Conservation (phyloP, 2,329 filamentous ascomycete species). For the Calonectria ilicicola region DNA sequence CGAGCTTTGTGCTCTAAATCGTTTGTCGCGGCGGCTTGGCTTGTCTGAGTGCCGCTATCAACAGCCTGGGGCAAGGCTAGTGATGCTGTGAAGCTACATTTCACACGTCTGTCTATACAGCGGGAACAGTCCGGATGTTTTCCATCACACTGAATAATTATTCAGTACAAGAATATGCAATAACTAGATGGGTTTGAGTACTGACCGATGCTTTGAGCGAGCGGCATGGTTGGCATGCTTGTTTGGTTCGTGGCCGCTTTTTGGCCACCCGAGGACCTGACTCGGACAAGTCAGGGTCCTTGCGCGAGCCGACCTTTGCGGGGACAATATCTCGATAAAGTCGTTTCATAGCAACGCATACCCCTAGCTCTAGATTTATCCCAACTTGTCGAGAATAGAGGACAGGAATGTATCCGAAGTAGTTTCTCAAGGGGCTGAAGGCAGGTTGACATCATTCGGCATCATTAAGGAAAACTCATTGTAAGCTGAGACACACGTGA, state of each 20-base stretch:
- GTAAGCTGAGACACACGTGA: too few relatives aligned
- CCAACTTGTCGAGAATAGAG: too few relatives aligned
- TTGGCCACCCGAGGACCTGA: background rate
- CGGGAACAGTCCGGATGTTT: background rate
- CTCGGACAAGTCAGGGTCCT: background rate
- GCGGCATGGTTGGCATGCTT: background rate
- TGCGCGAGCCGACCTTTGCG: background rate
- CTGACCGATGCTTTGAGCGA: background rate
- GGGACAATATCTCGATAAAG: background rate
- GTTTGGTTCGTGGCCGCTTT: background rate
- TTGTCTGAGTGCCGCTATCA: background rate
- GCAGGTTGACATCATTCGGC: too few relatives aligned
- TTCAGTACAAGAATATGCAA: background rate
- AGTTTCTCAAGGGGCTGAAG: too few relatives aligned
- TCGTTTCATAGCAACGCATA: background rate
- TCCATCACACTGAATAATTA: background rate
- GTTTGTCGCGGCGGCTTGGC: background rate
- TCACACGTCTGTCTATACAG: background rate
- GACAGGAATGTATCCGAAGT: too few relatives aligned
- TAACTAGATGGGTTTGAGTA: background rate
- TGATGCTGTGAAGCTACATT: background rate
- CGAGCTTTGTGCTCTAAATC: background rate
- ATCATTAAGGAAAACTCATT: too few relatives aligned
- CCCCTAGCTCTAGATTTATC: too few relatives aligned
- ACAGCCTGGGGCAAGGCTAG: background rate